These are phyloP conservation scores for Cenchrus purpureus DNA, from an alignment of 176 grass and related monocot genomes.

Conservation along the genomic window DNA sequence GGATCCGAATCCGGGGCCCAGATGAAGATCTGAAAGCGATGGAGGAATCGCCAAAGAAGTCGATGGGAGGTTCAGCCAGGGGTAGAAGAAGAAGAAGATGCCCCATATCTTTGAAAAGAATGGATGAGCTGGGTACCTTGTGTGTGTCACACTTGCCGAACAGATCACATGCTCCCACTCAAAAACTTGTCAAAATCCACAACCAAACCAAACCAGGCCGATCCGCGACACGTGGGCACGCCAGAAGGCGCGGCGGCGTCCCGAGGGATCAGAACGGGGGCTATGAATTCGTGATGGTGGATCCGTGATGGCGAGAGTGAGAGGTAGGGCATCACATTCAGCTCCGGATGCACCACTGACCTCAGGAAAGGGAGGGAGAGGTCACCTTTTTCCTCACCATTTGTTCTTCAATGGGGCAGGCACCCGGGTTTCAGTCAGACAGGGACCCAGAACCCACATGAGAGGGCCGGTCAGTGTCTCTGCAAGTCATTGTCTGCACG, in stretches of 20 bases:
- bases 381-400: slow-evolving; percentile 12
- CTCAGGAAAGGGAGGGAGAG: slow-evolving; percentile 7
- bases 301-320: slow-evolving; percentile 35
- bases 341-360: slow-evolving; percentile 33
- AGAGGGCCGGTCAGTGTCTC: slow-evolving; percentile 11
- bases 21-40: slow-evolving; percentile 55
- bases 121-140: background rate
- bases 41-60: slow-evolving; percentile 43
- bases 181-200: slow-evolving; percentile 37
- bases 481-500: slow-evolving; percentile 38
- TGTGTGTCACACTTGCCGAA: slow-evolving; percentile 12
- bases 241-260: background rate
- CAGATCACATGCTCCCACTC: slow-evolving; percentile 48
- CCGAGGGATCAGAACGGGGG: background rate
- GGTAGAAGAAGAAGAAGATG: slow-evolving; percentile 14
- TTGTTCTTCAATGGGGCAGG: background rate
- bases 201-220: background rate
- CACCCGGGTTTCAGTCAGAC: slow-evolving; percentile 44
- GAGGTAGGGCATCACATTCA: slow-evolving; percentile 32
- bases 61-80: background rate
- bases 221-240: slow-evolving; percentile 14
- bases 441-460: slow-evolving; percentile 51
- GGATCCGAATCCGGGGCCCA: slow-evolving; percentile 37
- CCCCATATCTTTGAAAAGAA: slow-evolving; percentile 44
- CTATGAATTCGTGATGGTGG: slow-evolving; percentile 37